Evolutionary conservation across 1,284 basidiomycete genomes (phyloP), one percentile per base, ranked within the genome.

Genomic region (Hypsizygus ulmarius): DNA sequence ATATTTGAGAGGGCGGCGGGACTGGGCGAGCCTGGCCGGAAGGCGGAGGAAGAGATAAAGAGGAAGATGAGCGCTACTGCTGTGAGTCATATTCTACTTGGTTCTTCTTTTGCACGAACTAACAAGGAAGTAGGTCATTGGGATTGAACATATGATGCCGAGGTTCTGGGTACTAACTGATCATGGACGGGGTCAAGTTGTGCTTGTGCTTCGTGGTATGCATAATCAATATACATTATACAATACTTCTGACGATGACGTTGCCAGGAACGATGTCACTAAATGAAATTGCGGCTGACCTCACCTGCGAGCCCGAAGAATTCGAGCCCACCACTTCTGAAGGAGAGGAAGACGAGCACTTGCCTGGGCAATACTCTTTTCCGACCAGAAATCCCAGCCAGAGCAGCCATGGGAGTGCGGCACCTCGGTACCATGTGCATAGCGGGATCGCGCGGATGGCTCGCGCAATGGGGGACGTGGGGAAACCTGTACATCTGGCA

Each of bases 401-500:
- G 21, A 25, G 6, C 49, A 41, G 15, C 40, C 50, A 14, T 39
- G 46, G 7, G 35, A 40, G 3, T 47, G 50, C 45, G 3, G 18
- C 43, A 5, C 64, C 64, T 30, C 59, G 51, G 28, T 82, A 86
- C 57, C 66, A 80, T 53, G 88, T 87, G 1, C 87, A 90, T 54
- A 79, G 85, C 27, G 90, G 90, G 2, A 92, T 93, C 79, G 69
- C 86, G 49, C 79, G 79, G 50, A 87, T 92, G 75, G 86, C 90
- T 2, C 71, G 76, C 16, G 82, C 81, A 5, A 92, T 92, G 85
- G 90, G 90, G 1, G 79, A 76, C 3, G 71, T 74, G 2, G 88
- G 87, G 1, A 84, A 84, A 57, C 87, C 90, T 0, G 87, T 93
- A 5, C 87, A 91, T 57, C 66, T 82, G 3, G 85, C 87, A 2